Base-by-base conservation (phyloP, 2,329 filamentous ascomycete genomes). In the Annulohypoxylon truncatum region DNA sequence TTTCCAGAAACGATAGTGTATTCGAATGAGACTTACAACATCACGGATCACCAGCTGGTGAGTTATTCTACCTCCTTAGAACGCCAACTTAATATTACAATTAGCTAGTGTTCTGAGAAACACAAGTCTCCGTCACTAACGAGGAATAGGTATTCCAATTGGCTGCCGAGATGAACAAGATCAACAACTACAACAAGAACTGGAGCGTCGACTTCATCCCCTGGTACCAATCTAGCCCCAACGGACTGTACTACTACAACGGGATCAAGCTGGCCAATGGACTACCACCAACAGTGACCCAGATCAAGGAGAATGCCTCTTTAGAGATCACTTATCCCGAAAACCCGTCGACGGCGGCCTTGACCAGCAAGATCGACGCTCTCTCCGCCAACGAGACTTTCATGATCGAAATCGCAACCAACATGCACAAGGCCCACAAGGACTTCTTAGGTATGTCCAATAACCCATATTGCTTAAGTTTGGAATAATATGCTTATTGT, bases 41-140 rank as follows among this genome's bases (percentile, higher is more conserved):
- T 90, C 67, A 83, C 84, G 7, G 89, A 91, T 69, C 88, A 90
- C 72, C 82, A 86, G 66, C 81, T 91, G 73, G 87, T 67, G 29
- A 66, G 66, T 63, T 12, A 3, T 9, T 28, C 15, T 6, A 2
- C 35, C n/a, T n/a, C 26, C 10, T n/a, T 10, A 12, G 4, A 20
- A 31, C 18, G n/a, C 8, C 8, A 29, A 26, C 15, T 29, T 44
- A 2, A 33, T 35, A 26, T n/a, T 9, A 18, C 29, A 2, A 18
- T 13, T n/a, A n/a, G n/a, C n/a, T 47, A 35, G 28, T 18, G 22
- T 50, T 44, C 5, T 5, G 38, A 4, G 13, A n/a, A 3, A 28
- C 38, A 4, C 13, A 3, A 26, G 20, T 33, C 9, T 8, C 18
- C 8, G 18, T 53, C 46, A 42, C 52, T 68, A 33, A 68, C n/a